Evolutionary conservation across 352 stramenopile species (phyloP), one percentile per base, ranked within the genome.

Genomic region (Phytophthora cactorum): DNA sequence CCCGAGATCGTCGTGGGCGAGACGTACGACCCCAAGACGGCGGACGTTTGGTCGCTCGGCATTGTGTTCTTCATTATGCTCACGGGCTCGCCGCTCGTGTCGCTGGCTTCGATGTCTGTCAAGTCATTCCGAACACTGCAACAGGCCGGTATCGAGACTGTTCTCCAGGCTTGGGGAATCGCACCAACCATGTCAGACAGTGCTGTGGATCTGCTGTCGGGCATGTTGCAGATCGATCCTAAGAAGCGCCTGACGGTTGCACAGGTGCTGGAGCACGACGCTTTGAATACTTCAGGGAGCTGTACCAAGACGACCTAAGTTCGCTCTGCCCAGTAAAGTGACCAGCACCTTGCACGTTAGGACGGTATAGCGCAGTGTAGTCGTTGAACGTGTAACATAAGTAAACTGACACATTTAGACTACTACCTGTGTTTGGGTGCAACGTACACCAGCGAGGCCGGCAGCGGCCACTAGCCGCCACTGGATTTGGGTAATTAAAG

Each of bases 1-100:
- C 78, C 76, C 2, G 78, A 87, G 61, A 71, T 84, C 7, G 73
- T 81, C 31, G 62, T 72, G 8, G 70, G 71, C 1, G 39, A 59
- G 2, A 61, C 43, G 31, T 87, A 87, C 64, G 69, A 83, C 57
- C 74, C 78, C 0, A 74, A 75, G 51, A 60, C 57, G 0, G 77
- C 74, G 31, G 82, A 91, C 50, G 77, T 88, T 69, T 89, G 81
- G 82, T 88, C 82, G 22, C 68, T 91, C 2, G 80, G 82, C 1
- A 73, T 91, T 49, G 77, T 91, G 63, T 63, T 91, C 5, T 91
- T 89, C 69, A 82, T 89, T 45, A 82, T 91, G 78, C 59, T 91
- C 17, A 85, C 81, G 1, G 83, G 81, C 0, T 85, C 82, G 4
- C 81, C 79, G 12, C 74, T 88, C 25, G 64, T 82, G 39, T 59